Base-by-base conservation (phyloP, 2,329 filamentous ascomycete genomes). In the Aspergillus sp. region DNA sequence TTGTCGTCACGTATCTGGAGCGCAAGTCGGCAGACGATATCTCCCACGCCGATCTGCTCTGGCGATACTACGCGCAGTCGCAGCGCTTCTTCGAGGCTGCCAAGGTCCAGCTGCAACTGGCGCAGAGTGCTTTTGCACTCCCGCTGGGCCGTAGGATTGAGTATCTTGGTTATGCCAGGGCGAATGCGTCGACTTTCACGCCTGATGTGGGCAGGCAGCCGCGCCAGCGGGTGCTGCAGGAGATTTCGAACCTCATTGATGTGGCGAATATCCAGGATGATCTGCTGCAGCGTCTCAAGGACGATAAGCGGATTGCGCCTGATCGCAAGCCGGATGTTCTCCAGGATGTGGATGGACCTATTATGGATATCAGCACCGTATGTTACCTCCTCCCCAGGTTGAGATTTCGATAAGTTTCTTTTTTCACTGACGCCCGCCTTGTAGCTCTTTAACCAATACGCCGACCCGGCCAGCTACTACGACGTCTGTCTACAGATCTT, bases 221-320 rank as follows among this genome's bases (percentile, higher is more conserved):
- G 50, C 86, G 93, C 63, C 93, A 96, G 65, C 78, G 89, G 49
- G 75, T 97, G 29, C 80, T 91, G 47, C 87, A 94, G 57, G 83
- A 88, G 52, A 86, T 96, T 27, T 83, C 83, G 2, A 89, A 93
- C 55, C 75, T 94, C 40, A 80, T 98, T 7, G 93, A 98, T 58
- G 81, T 97, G 43, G 91, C 90, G 9, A 91, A 93, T 60, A 93
- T 98, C 45, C 93, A 98, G 65, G 88, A 95, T 61, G 93, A 98
- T 58, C 70, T 97, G 38, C 68, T 97, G 27, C 85, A 89, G 62
- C 79, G 88, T 41, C 72, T 98, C 44, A 81, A 77, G 61, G 77
- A 77, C 7, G 93, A 98, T 54, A 64, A 73, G 1, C 81, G 93
- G 39, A 77, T 96, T 34, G 71, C 75, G 8, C 69, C 74, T 0